Evolutionary conservation across 2,329 filamentous ascomycete species (phyloP).

Genomic region (Fusarium euwallaceae): DNA sequence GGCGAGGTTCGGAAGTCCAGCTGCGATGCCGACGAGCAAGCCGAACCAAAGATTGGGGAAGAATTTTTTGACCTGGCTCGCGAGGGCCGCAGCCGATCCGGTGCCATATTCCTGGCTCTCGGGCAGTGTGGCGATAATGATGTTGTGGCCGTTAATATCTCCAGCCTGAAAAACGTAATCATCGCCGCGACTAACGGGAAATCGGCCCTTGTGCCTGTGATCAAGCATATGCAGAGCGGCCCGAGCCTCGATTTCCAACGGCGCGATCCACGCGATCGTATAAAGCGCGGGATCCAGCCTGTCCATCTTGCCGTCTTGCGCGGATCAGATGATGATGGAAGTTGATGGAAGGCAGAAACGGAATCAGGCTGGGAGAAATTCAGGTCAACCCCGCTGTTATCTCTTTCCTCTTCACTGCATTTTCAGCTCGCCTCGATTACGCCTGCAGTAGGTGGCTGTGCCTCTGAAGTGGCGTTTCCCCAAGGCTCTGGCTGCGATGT

Average conservation of each 20-base stretch:
- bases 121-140: slow-evolving; percentile 53
- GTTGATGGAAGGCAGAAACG: not conserved
- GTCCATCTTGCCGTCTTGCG: not conserved
- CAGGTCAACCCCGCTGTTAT: not conserved
- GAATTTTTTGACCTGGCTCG: slow-evolving; percentile 50
- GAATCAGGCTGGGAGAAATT: not conserved
- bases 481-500: not conserved
- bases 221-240: slow-evolving; percentile 54
- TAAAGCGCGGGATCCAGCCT: slow-evolving; percentile 42
- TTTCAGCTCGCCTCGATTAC: not conserved
- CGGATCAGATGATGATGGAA: not conserved
- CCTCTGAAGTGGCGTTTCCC: not conserved
- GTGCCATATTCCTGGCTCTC: slow-evolving; percentile 51
- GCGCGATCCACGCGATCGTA: slow-evolving; percentile 54
- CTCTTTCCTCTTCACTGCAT: not conserved
- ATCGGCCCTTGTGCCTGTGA: slow-evolving; percentile 48
- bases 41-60: slow-evolving; percentile 55
- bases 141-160: slow-evolving; percentile 52
- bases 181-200: slow-evolving; percentile 48
- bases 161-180: slow-evolving; percentile 55
- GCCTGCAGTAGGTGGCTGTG: not conserved
- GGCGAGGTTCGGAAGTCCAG: slow-evolving; percentile 49
- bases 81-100: slow-evolving; percentile 51
- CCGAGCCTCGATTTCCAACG: slow-evolving; percentile 53
- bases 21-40: slow-evolving; percentile 54